Conservation (phyloP, 2,329 filamentous ascomycete genomes). For the Penicillium griseofulvum region DNA sequence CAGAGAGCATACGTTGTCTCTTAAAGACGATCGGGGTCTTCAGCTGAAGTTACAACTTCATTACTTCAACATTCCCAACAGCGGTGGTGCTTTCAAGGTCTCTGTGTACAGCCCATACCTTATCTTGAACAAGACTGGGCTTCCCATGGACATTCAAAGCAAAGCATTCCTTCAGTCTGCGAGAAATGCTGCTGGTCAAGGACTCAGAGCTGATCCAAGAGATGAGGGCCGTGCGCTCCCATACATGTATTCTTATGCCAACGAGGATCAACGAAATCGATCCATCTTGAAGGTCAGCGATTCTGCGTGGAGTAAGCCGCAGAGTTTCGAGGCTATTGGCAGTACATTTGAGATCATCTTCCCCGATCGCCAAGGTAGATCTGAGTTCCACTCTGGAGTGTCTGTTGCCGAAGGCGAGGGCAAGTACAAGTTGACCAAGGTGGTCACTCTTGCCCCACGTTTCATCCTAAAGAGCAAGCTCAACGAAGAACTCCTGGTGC, state of each 20-base stretch:
- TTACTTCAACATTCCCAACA: constrained; percentile 85
- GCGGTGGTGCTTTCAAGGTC: constrained; percentile 92
- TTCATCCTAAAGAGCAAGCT: constrained; percentile 95
- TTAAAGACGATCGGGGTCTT: constrained; percentile 81
- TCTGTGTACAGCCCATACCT: constrained; percentile 95
- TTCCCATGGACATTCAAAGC: constrained; percentile 81
- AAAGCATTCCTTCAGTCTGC: constrained; percentile 85
- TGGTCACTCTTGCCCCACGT: constrained; percentile 86
- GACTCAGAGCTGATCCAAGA: constrained; percentile 55
- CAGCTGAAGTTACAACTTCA: constrained; percentile 80
- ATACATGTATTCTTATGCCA: constrained; percentile 93
- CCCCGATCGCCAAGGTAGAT: constrained; percentile 65
- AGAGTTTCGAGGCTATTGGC: constrained; percentile 96
- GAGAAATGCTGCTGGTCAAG: constrained; percentile 78
- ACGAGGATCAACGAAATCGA: constrained; percentile 86
- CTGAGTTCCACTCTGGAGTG: constrained; percentile 88
- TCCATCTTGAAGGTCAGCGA: constrained; percentile 83
- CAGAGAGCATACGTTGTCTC: constrained; percentile 72
- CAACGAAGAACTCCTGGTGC: constrained; percentile 80
- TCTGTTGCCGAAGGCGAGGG: constrained; percentile 87
- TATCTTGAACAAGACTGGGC: constrained; percentile 88
- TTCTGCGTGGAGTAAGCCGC: constrained; percentile 93
- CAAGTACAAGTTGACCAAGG: constrained; percentile 97
- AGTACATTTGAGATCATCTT: constrained; percentile 87
- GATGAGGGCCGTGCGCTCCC: constrained; percentile 67